Conservation (phyloP, 768 basidiomycete species). For the Podaxis rugospora region DNA sequence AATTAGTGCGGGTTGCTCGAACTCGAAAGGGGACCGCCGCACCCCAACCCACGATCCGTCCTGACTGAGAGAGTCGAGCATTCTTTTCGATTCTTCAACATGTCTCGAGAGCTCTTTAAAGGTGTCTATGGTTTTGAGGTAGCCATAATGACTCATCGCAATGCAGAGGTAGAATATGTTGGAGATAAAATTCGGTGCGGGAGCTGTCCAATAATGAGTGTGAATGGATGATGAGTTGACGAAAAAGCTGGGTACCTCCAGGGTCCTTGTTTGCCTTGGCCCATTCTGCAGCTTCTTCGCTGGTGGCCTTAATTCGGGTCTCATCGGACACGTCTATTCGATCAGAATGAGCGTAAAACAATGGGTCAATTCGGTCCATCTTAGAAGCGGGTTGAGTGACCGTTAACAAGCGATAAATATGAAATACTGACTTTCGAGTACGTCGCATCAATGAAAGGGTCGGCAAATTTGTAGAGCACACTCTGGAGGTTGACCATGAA, state of each 20-base stretch:
- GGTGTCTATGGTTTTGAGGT: constrained; percentile 74
- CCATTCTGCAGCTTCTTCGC: constrained; percentile 80
- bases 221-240: background rate
- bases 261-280: constrained; percentile 42
- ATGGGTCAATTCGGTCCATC: constrained; percentile 88
- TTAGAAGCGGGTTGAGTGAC: constrained; percentile 23
- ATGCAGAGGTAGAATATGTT: constrained; percentile 89
- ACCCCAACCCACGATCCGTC: constrained; percentile 85
- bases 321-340: constrained; percentile 82
- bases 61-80: constrained; percentile 70
- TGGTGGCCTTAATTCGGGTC: constrained; percentile 90
- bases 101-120: constrained; percentile 74
- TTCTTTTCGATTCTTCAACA: constrained; percentile 69
- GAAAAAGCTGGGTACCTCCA: constrained; percentile 30
- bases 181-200: constrained; percentile 87
- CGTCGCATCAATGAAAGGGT: constrained; percentile 91
- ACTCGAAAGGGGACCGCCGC: constrained; percentile 19
- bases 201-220: constrained; percentile 30
- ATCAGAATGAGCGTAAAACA: constrained; percentile 70
- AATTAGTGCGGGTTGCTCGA: background rate
- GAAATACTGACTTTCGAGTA: constrained; percentile 67
- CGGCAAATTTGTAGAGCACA: constrained; percentile 80
- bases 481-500: constrained; percentile 90
- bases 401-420: background rate
- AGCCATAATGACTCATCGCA: constrained; percentile 87